Percentiles rank a stretch among this genome's conserved stretches.
phyloP scores from a whole-genome alignment of 1,284 basidiomycete species.

The Cerrena zonata region DNA sequence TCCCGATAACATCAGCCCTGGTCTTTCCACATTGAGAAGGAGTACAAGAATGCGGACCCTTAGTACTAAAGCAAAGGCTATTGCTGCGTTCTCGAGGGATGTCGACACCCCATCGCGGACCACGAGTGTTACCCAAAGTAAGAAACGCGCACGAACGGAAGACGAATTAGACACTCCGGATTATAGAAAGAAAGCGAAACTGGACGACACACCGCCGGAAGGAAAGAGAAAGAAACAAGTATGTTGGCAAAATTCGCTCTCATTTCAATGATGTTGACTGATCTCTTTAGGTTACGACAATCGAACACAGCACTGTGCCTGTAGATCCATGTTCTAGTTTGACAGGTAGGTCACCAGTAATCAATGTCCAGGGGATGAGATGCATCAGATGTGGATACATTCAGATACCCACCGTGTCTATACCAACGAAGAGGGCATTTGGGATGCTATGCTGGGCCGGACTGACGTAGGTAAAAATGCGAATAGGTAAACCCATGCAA shows the following conservation, averaged over 20 bases:
- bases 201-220: conserved; percentile 21
- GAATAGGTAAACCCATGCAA: conserved; percentile 50
- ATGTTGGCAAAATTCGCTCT: conserved; percentile 1
- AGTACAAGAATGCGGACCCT: too few relatives aligned
- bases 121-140: neutral
- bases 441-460: conserved; percentile 69
- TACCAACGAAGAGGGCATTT: conserved; percentile 41
- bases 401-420: conserved; percentile 55
- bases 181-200: conserved; percentile 16
- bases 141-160: neutral
- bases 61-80: too few relatives aligned
- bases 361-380: neutral
- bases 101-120: too few relatives aligned
- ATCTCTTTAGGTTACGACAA: conserved; percentile 41
- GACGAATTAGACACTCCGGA: conserved; percentile 26
- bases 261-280: conserved; percentile 7
- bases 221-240: conserved; percentile 36
- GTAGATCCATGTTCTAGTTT: conserved; percentile 47
- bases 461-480: conserved; percentile 57
- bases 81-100: too few relatives aligned
- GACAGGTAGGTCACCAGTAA: conserved; percentile 37
- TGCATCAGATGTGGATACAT: neutral
- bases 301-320: conserved; percentile 57
- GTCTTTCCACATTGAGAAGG: too few relatives aligned
- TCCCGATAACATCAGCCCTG: too few relatives aligned